These are phyloP conservation scores for Solanum pimpinellifolium DNA, from an alignment of 257 asterid genomes.

Conservation along the genomic window DNA sequence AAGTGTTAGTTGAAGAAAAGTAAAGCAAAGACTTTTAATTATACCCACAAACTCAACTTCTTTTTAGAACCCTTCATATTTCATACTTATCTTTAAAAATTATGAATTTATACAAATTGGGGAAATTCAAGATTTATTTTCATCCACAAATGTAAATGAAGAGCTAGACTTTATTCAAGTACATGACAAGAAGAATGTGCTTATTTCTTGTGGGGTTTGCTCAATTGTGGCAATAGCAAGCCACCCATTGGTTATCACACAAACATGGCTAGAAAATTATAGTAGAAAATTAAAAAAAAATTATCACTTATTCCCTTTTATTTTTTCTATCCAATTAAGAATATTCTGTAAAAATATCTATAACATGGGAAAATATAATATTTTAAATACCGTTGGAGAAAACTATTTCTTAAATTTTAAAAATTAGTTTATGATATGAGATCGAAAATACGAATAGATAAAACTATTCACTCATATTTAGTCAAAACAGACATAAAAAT, in stretches of 20 bases:
- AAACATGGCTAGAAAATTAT: slow-evolving; percentile 11
- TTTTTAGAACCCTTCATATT: background rate
- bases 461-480: background rate
- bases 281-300: background rate
- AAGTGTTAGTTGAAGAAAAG: background rate
- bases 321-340: background rate
- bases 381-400: background rate
- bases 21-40: background rate
- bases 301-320: background rate
- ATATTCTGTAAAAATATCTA: background rate
- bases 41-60: background rate
- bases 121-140: background rate
- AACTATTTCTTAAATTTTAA: background rate
- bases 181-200: background rate
- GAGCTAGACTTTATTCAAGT: background rate
- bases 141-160: background rate
- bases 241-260: slow-evolving; percentile 39
- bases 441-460: background rate
- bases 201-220: slow-evolving; percentile 16
- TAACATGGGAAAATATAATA: background rate
- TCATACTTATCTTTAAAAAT: background rate
- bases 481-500: too few relatives aligned
- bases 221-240: slow-evolving; percentile 17
- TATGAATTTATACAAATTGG: background rate
- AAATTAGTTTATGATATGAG: background rate